Conservation (phyloP, 352 stramenopile genomes). For the Phytophthora ramorum region DNA sequence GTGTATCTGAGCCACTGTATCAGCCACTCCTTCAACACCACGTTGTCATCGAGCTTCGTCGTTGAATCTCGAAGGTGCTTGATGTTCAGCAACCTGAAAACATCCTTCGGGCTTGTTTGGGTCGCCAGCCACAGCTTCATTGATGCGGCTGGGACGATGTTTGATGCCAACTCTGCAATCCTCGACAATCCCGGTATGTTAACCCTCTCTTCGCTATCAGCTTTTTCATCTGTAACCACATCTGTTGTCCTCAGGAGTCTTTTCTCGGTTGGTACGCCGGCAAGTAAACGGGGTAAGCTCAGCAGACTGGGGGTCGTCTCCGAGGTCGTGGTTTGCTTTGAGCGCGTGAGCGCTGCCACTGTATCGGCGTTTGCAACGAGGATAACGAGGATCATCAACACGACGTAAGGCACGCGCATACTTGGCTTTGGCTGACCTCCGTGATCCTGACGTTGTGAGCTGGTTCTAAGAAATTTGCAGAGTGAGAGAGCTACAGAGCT, state of each 20-base stretch:
- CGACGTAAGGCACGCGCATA: background rate
- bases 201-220: conserved; percentile 1
- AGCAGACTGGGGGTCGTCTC: background rate
- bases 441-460: background rate
- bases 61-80: background rate
- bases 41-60: conserved; percentile 3
- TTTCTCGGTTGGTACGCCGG: background rate
- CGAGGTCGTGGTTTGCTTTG: background rate
- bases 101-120: background rate
- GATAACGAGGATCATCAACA: background rate
- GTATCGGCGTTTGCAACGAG: background rate
- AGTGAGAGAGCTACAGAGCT: background rate
- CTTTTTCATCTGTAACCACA: background rate
- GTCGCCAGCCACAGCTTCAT: conserved; percentile 2
- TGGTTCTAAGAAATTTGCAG: background rate
- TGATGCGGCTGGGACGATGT: background rate
- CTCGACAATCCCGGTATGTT: background rate
- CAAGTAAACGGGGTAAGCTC: background rate
- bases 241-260: background rate
- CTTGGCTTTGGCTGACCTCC: background rate
- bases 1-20: conserved; percentile 15
- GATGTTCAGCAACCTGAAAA: conserved; percentile 9
- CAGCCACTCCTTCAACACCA: conserved; percentile 7
- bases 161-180: background rate
- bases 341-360: background rate